Percentiles rank a stretch among this genome's conserved stretches.
Evolutionary conservation across 495 filamentous ascomycete genomes (phyloP).

Genomic region (Aspergillus affinis): DNA sequence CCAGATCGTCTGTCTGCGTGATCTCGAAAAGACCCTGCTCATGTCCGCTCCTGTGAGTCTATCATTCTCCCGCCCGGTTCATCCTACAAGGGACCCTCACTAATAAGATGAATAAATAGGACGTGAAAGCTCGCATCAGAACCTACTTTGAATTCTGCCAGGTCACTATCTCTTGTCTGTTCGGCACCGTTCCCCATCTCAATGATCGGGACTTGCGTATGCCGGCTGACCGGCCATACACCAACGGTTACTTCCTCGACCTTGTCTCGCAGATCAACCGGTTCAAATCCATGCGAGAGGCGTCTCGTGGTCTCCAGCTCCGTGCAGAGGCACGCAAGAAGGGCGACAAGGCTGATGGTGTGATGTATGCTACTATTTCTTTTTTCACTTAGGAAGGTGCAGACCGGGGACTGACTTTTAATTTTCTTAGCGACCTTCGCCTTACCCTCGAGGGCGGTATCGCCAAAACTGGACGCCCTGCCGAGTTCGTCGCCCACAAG

Average conservation of each 20-base stretch:
- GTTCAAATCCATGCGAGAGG: slow-evolving; percentile 64
- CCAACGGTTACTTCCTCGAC: slow-evolving; percentile 91
- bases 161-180: slow-evolving; percentile 79
- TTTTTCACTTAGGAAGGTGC: neutral
- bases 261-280: slow-evolving; percentile 81
- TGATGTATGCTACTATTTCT: slow-evolving; percentile 41
- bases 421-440: slow-evolving; percentile 54
- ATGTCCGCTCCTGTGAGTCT: slow-evolving; percentile 85
- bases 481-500: slow-evolving; percentile 74
- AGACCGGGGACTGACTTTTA: neutral
- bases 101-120: slow-evolving; percentile 54
- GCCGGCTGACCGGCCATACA: slow-evolving; percentile 82
- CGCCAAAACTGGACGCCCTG: slow-evolving; percentile 71
- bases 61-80: slow-evolving; percentile 4
- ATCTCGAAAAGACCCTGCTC: slow-evolving; percentile 86
- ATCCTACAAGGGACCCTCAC: slow-evolving; percentile 50
- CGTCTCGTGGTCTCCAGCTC: slow-evolving; percentile 39
- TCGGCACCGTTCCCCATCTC: slow-evolving; percentile 75
- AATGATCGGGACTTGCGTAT: slow-evolving; percentile 78
- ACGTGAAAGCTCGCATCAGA: slow-evolving; percentile 70
- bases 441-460: slow-evolving; percentile 75
- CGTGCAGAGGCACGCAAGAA: slow-evolving; percentile 20
- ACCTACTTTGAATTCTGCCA: slow-evolving; percentile 80
- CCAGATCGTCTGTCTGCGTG: slow-evolving; percentile 80
- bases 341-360: slow-evolving; percentile 30